A percentile compares a stretch with the other conserved stretches of the same genome.
phyloP scores from a whole-genome alignment of 352 stramenopile species.

The Phytophthora tentaculata region DNA sequence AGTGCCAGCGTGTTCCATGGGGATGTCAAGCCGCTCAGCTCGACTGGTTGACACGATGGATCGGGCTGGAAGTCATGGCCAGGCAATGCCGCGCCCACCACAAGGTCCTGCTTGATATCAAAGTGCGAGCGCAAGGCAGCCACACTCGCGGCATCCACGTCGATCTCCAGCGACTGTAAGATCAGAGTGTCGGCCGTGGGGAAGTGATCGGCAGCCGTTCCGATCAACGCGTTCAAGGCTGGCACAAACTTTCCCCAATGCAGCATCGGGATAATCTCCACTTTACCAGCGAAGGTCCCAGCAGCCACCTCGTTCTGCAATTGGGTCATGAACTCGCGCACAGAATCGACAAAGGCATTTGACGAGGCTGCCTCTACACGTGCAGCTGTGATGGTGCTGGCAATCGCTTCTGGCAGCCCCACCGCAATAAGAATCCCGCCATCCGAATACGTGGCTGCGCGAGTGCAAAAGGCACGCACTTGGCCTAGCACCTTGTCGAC shows the following conservation, averaged over 20 bases:
- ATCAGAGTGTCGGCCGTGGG: conserved; percentile 65
- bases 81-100: conserved; percentile 91
- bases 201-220: conserved; percentile 67
- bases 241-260: conserved; percentile 96
- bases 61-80: conserved; percentile 65
- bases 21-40: conserved; percentile 88
- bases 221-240: conserved; percentile 94
- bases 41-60: conserved; percentile 38
- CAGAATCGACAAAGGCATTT: conserved; percentile 45
- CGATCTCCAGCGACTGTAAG: conserved; percentile 93
- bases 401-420: conserved; percentile 34
- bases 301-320: conserved; percentile 35
- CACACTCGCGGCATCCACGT: conserved; percentile 61
- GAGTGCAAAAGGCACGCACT: conserved; percentile 56
- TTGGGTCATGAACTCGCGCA: conserved; percentile 46
- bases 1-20: conserved; percentile 97
- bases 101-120: conserved; percentile 75
- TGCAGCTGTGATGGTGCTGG: conserved; percentile 7
- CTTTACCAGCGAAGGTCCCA: conserved; percentile 22
- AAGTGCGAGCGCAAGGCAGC: conserved; percentile 68
- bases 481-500: conserved; percentile 51
- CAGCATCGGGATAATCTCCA: conserved; percentile 90
- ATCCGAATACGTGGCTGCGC: conserved; percentile 55
- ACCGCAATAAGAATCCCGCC: conserved; percentile 64
- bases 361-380: conserved; percentile 12